Conservation (phyloP, 805 yeast species). For the Pichia membranifaciens region DNA sequence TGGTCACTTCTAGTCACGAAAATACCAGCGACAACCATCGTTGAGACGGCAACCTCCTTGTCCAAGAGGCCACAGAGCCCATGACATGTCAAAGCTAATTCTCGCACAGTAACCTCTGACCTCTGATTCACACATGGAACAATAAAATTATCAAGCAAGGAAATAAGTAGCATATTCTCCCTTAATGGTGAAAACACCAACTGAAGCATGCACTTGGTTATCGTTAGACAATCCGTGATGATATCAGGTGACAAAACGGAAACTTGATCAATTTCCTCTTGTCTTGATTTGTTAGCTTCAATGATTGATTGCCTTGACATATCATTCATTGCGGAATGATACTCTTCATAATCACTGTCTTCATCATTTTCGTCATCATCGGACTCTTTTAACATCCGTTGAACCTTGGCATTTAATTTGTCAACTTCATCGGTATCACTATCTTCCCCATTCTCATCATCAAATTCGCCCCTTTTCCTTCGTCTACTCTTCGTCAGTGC, state of each 20-base stretch:
- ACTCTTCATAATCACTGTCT: slow-evolving; percentile 16
- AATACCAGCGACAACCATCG: slow-evolving; percentile 57
- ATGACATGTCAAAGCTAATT: slow-evolving; percentile 64
- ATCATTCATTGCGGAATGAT: slow-evolving; percentile 28
- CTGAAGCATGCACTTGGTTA: slow-evolving; percentile 66
- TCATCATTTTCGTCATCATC: slow-evolving; percentile 9
- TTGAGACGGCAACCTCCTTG: slow-evolving; percentile 55
- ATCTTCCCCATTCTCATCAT: not conserved
- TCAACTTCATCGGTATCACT: slow-evolving; percentile 6
- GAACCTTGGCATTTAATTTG: not conserved
- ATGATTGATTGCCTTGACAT: slow-evolving; percentile 29
- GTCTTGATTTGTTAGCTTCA: slow-evolving; percentile 29
- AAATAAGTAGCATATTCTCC: slow-evolving; percentile 57
- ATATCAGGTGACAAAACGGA: slow-evolving; percentile 40
- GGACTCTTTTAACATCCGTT: slow-evolving; percentile 1
- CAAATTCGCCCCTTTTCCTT: not conserved
- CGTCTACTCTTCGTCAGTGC: not conserved
- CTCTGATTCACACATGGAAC: slow-evolving; percentile 65
- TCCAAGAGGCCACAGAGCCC: slow-evolving; percentile 79
- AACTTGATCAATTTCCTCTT: slow-evolving; percentile 33
- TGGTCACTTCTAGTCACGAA: slow-evolving; percentile 56
- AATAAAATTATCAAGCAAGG: slow-evolving; percentile 70
- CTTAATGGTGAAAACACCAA: slow-evolving; percentile 58
- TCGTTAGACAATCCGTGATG: slow-evolving; percentile 55
- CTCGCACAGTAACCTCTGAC: slow-evolving; percentile 47